Percentiles rank a stretch among this genome's conserved stretches.
These are phyloP conservation scores for Fusarium haematococcum DNA, from an alignment of 2,329 filamentous ascomycete species.

Conservation along the genomic window DNA sequence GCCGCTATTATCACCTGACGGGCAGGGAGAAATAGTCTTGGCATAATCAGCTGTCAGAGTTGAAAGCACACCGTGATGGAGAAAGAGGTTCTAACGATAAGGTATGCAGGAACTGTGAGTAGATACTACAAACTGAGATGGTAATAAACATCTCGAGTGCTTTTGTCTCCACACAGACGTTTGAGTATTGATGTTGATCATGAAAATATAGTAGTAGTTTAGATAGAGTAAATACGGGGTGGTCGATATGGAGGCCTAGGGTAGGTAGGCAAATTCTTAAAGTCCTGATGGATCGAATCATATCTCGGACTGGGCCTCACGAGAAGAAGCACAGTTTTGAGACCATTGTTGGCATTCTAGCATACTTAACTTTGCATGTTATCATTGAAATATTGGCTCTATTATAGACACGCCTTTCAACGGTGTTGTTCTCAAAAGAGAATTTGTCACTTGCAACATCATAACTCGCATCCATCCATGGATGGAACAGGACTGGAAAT, in stretches of 20 bases:
- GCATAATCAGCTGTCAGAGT: not conserved
- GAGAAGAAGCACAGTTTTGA: not conserved
- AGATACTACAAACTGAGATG: no score
- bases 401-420: not conserved
- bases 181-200: not conserved
- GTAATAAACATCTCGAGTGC: not conserved
- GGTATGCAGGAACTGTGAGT: not conserved
- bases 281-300: not conserved
- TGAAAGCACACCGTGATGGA: not conserved
- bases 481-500: no score
- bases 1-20: not conserved
- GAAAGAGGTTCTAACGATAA: not conserved
- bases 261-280: not conserved
- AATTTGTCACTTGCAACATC: not conserved
- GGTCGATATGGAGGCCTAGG: not conserved
- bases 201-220: not conserved
- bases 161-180: not conserved
- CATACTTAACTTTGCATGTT: not conserved
- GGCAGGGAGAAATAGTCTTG: not conserved
- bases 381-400: not conserved
- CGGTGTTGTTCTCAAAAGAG: not conserved
- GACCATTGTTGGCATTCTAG: not conserved
- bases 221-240: not conserved
- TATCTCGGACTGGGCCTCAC: no score
- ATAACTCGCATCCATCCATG: not conserved